Evolutionary conservation across 2,329 filamentous ascomycete species (phyloP), one percentile per base, ranked within the genome.

Genomic region (Elsinoe australis): DNA sequence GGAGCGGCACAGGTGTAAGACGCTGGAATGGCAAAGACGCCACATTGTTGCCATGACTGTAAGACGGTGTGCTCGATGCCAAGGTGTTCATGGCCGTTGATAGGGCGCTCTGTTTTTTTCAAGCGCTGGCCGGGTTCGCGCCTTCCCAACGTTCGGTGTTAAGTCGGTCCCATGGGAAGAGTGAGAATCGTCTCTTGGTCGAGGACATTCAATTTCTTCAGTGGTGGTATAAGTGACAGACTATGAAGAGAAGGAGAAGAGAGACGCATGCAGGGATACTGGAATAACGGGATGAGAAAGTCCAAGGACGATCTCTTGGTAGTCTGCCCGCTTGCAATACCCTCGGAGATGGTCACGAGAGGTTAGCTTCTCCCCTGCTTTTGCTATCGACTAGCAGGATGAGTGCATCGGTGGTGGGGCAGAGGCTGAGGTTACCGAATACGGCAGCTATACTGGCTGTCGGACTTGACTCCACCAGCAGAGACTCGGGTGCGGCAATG

Each of bases 361-460:
- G n/a, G n/a, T 44, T 31, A 44, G 28, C 39, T 44, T 44, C 39
- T 44, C 39, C 39, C 39, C 39, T 44, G 39, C 39, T 44, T 44
- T 32, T 19, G 39, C 39, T 44, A 24, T 14, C 22, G 15, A 41
- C n/a, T 28, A 41, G 19, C 36, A n/a, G 8, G 8, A 24, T 26
- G 36, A 41, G 36, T 14, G n/a, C n/a, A n/a, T n/a, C n/a, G n/a
- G n/a, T n/a, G n/a, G n/a, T n/a, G n/a, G n/a, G n/a, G n/a, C n/a
- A n/a, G n/a, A n/a, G n/a, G n/a, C n/a, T n/a, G n/a, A n/a, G n/a
- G n/a, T 41, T 28, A 24, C 36, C 21, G 10, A 41, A 41, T 41
- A 24, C 36, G 36, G 36, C 6, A 41, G 36, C 36, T 21, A 26
- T 26, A 2, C 36, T 26, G 21, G 18, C 26, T 12, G 14, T 21